These are phyloP conservation scores for Cryptococcus amylolentus DNA, from an alignment of 1,284 basidiomycete genomes.

Conservation along the genomic window DNA sequence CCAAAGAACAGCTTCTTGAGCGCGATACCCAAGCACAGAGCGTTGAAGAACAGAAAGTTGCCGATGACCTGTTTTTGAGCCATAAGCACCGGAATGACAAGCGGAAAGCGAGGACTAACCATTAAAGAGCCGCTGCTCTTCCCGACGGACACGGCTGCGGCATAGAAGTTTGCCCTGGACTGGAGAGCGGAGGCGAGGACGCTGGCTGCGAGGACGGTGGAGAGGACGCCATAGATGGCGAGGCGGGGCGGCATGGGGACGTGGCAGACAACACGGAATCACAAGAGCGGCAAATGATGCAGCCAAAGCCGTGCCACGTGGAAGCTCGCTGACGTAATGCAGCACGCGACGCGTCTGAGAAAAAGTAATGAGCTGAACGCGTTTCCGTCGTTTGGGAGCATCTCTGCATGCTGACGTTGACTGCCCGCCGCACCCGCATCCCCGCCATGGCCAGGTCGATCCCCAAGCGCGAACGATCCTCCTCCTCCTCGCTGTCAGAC, in stretches of 20 bases:
- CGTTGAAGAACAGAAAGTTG: slow-evolving; percentile 80
- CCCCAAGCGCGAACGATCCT: slow-evolving; percentile 9
- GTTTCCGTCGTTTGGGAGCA: too few species aligned
- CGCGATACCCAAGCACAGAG: slow-evolving; percentile 69
- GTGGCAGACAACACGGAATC: too few species aligned
- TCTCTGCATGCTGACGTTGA: background rate
- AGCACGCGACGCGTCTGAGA: too few species aligned
- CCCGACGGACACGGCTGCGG: slow-evolving; percentile 85
- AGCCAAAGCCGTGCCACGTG: background rate
- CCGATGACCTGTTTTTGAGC: slow-evolving; percentile 66
- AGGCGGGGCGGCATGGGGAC: slow-evolving; percentile 46
- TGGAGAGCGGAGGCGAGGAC: slow-evolving; percentile 75
- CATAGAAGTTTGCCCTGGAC: slow-evolving; percentile 88
- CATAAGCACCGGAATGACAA: background rate
- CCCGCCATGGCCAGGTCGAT: background rate
- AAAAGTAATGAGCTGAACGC: too few species aligned
- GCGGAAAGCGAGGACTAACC: slow-evolving; percentile 54
- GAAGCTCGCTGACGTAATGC: too few species aligned
- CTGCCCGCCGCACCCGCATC: background rate
- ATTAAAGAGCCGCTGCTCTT: slow-evolving; percentile 84
- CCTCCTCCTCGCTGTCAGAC: slow-evolving; percentile 9
- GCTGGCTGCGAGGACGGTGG: slow-evolving; percentile 65
- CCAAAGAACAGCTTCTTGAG: slow-evolving; percentile 92
- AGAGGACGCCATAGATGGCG: slow-evolving; percentile 65
- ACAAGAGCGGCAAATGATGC: background rate